Conservation (phyloP, 768 basidiomycete genomes). For the Tremella yokohamensis region DNA sequence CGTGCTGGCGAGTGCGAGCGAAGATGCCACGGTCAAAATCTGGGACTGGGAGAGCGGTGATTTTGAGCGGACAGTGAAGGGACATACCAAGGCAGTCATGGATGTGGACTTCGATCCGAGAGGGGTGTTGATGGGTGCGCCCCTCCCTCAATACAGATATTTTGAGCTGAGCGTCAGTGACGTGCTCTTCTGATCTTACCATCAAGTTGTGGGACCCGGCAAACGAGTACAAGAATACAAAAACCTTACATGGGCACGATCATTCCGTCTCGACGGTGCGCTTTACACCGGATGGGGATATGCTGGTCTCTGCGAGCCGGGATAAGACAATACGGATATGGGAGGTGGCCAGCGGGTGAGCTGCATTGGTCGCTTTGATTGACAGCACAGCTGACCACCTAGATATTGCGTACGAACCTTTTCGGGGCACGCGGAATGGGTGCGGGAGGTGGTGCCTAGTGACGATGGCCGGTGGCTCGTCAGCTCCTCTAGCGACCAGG, state of each 20-base stretch:
- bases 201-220: constrained; percentile 89
- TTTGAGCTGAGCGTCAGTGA: constrained; percentile 52
- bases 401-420: constrained; percentile 75
- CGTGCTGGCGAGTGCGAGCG: constrained; percentile 76
- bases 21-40: constrained; percentile 84
- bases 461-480: constrained; percentile 69
- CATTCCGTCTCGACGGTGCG: constrained; percentile 82
- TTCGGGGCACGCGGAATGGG: constrained; percentile 77
- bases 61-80: constrained; percentile 84
- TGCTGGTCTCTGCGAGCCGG: constrained; percentile 78
- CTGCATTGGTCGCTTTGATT: constrained; percentile 16
- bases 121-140: constrained; percentile 70
- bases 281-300: constrained; percentile 79
- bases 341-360: constrained; percentile 80
- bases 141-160: neutral
- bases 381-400: constrained; percentile 14
- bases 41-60: constrained; percentile 98
- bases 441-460: constrained; percentile 58
- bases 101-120: constrained; percentile 86
- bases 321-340: constrained; percentile 82
- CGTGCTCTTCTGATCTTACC: constrained; percentile 80
- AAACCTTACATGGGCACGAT: constrained; percentile 84
- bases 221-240: constrained; percentile 84
- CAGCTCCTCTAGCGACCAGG: constrained; percentile 85
- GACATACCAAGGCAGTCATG: constrained; percentile 81